These are phyloP conservation scores for Limtongia smithiae DNA, from an alignment of 805 yeast genomes.

Conservation along the genomic window DNA sequence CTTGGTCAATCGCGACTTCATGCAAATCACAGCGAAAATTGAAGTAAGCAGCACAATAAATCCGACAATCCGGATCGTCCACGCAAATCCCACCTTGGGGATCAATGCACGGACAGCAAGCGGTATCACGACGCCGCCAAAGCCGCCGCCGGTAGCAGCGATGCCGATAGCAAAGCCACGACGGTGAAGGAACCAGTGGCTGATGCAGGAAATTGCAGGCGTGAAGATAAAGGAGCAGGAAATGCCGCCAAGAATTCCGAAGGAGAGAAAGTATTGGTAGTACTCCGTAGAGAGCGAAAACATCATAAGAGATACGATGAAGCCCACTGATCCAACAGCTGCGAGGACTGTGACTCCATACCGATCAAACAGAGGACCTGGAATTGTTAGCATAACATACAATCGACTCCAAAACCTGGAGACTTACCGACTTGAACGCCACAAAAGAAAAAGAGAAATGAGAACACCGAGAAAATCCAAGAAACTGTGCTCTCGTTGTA, in stretches of 20 bases:
- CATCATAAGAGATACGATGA: constrained; percentile 50
- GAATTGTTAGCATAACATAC: constrained; percentile 37
- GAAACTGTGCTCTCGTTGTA: constrained; percentile 51
- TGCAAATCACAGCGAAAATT: constrained; percentile 37
- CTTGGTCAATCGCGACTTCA: constrained; percentile 38
- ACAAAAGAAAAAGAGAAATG: constrained; percentile 41
- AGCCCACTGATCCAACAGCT: constrained; percentile 44
- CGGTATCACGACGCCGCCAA: constrained; percentile 64
- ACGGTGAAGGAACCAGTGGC: constrained; percentile 58
- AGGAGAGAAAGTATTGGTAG: constrained; percentile 58
- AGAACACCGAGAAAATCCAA: constrained; percentile 58
- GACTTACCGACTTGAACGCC: constrained; percentile 46
- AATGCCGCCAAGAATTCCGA: constrained; percentile 52
- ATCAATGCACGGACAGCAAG: constrained; percentile 48
- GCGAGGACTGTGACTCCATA: constrained; percentile 51
- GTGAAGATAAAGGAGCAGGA: constrained; percentile 44
- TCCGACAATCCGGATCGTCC: constrained; percentile 56
- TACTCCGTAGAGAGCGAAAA: constrained; percentile 49
- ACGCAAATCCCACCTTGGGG: constrained; percentile 50
- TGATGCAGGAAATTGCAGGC: constrained; percentile 53
- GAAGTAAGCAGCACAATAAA: constrained; percentile 37
- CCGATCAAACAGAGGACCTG: constrained; percentile 61
- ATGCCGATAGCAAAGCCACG: constrained; percentile 61
- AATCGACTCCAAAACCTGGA: not conserved
- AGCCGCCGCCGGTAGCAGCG: constrained; percentile 62